Conservation (phyloP, 345 rosid species). For the Syzygium aqueum region DNA sequence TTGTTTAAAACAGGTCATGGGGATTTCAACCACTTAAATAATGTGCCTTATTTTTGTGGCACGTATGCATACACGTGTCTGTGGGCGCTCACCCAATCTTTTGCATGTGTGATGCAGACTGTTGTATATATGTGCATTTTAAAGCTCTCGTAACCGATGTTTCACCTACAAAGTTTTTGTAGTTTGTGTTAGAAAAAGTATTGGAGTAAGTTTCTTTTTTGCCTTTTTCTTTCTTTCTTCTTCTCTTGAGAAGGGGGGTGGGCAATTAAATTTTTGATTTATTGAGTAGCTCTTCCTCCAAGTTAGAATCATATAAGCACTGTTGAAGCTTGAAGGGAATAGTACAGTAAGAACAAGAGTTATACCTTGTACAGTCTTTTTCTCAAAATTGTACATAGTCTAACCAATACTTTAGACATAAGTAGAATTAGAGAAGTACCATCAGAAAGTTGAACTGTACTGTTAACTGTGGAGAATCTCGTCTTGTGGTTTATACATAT, state of each 20-base stretch:
- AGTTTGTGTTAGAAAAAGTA: neutral
- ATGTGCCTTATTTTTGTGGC: neutral
- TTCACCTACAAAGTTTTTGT: neutral
- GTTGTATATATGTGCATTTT: neutral
- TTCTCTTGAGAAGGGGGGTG: neutral
- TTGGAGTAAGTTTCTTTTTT: neutral
- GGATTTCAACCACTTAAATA: neutral
- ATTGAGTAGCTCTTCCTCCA: neutral
- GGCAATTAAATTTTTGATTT: neutral
- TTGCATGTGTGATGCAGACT: neutral
- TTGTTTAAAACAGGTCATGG: neutral
- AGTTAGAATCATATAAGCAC: neutral
- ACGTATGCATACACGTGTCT: neutral
- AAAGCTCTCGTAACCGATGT: neutral
- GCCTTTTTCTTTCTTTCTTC: neutral
- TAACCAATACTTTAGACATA: neutral
- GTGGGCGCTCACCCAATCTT: neutral
- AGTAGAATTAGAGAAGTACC: neutral
- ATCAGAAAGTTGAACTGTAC: neutral
- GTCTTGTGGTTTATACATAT: neutral
- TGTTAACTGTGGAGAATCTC: neutral
- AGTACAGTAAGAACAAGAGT: neutral
- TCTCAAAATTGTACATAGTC: neutral
- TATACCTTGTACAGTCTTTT: neutral
- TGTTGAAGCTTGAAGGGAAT: neutral